phyloP scores from a whole-genome alignment of 2,329 filamentous ascomycete species.

The Calonectria pauciramosa region DNA sequence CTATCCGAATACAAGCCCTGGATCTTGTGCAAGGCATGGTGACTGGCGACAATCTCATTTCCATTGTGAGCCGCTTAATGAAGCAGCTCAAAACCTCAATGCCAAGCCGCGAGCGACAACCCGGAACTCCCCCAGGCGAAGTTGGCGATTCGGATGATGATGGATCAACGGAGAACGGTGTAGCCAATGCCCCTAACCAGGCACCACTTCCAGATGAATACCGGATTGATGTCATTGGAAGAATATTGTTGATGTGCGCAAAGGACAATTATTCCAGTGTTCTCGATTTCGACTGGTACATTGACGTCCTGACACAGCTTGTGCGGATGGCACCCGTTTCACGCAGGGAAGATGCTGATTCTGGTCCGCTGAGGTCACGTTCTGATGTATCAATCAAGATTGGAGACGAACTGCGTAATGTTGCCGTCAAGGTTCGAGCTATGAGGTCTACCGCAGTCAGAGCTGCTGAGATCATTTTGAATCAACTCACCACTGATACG shows the following conservation, averaged over 20 bases:
- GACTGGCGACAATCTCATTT: constrained; percentile 84
- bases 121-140: constrained; percentile 61
- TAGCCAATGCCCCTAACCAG: constrained; percentile 50
- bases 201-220: constrained; percentile 86
- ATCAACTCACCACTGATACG: constrained; percentile 66
- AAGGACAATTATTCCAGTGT: constrained; percentile 89
- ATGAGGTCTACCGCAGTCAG: constrained; percentile 85
- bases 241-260: constrained; percentile 91
- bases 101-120: constrained; percentile 62
- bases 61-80: constrained; percentile 88
- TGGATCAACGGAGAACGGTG: constrained; percentile 54
- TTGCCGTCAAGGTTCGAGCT: constrained; percentile 91
- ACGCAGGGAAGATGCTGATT: constrained; percentile 55
- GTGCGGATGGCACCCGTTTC: constrained; percentile 77
- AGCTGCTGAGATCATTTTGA: constrained; percentile 83
- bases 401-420: constrained; percentile 87
- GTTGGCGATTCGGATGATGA: constrained; percentile 65
- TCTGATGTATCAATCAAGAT: constrained; percentile 76
- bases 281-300: constrained; percentile 96
- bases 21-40: constrained; percentile 96
- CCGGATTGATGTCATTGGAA: constrained; percentile 82
- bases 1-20: constrained; percentile 91
- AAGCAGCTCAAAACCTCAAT: constrained; percentile 82
- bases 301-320: constrained; percentile 89
- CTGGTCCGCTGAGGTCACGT: constrained; percentile 46